phyloP scores from a whole-genome alignment of 768 basidiomycete genomes.

The Xerocomellus intermedius region DNA sequence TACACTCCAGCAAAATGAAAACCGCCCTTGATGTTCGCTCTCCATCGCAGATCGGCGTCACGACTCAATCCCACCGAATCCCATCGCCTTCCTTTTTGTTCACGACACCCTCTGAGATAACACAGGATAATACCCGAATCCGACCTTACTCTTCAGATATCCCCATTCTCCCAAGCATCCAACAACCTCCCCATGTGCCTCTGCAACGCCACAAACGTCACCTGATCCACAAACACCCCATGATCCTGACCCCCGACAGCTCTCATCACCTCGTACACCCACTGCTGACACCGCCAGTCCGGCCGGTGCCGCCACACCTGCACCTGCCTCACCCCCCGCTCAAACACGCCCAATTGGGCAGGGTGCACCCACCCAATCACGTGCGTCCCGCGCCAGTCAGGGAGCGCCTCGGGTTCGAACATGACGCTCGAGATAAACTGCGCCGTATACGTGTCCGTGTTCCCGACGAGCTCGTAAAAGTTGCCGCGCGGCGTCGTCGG shows the following conservation, averaged over 20 bases:
- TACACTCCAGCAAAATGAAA: neutral
- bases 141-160: slow-evolving; percentile 15
- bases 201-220: slow-evolving; percentile 19
- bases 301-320: slow-evolving; percentile 15
- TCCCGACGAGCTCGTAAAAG: slow-evolving; percentile 28
- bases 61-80: neutral
- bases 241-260: neutral
- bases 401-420: slow-evolving; percentile 9
- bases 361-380: slow-evolving; percentile 23
- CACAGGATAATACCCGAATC: no score
- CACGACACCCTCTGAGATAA: neutral
- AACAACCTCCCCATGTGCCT: slow-evolving; percentile 25
- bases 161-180: slow-evolving; percentile 31
- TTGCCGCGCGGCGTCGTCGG: slow-evolving; percentile 15
- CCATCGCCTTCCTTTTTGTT: neutral
- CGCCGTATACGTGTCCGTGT: slow-evolving; percentile 25
- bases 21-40: neutral
- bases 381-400: slow-evolving; percentile 26
- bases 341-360: slow-evolving; percentile 13
- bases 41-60: slow-evolving; percentile 4
- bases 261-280: slow-evolving; percentile 25
- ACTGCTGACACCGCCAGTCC: slow-evolving; percentile 29
- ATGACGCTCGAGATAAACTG: slow-evolving; percentile 6
- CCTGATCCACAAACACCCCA: slow-evolving; percentile 14
- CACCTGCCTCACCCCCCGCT: slow-evolving; percentile 14